A percentile compares a stretch with the other conserved stretches of the same genome.
Evolutionary conservation across 2,329 filamentous ascomycete genomes (phyloP).

Genomic region (Fusarium secorum): DNA sequence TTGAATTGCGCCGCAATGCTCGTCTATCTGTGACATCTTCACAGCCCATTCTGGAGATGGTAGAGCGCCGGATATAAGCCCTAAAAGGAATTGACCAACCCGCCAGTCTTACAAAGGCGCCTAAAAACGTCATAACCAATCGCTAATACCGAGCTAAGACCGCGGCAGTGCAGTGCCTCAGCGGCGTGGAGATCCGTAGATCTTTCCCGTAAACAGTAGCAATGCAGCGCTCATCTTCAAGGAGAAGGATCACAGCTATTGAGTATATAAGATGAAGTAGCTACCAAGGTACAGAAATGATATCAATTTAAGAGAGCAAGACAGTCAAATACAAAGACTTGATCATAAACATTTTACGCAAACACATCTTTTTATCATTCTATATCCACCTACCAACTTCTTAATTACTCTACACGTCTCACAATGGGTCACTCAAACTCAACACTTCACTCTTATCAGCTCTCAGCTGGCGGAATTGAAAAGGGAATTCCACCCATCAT

Average conservation of each 20-base stretch:
- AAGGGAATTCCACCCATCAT: constrained; percentile 18
- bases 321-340: not conserved
- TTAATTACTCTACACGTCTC: not conserved
- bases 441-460: constrained; percentile 8
- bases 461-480: constrained; percentile 2
- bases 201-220: not conserved
- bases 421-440: constrained; percentile 33
- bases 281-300: not conserved
- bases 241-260: not conserved
- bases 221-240: not conserved
- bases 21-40: not conserved
- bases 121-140: not conserved
- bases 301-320: not conserved
- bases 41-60: not conserved
- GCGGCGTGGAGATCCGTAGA: constrained; percentile 1
- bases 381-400: not conserved
- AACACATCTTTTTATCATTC: not conserved
- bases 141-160: constrained; percentile 6
- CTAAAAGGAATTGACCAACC: not conserved
- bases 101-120: constrained; percentile 10
- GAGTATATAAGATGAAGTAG: constrained; percentile 7
- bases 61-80: not conserved
- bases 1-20: not conserved
- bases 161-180: constrained; percentile 11
- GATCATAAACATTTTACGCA: not conserved